Base-by-base conservation (phyloP, 2,329 filamentous ascomycete genomes). In the Colletotrichum costaricense region DNA sequence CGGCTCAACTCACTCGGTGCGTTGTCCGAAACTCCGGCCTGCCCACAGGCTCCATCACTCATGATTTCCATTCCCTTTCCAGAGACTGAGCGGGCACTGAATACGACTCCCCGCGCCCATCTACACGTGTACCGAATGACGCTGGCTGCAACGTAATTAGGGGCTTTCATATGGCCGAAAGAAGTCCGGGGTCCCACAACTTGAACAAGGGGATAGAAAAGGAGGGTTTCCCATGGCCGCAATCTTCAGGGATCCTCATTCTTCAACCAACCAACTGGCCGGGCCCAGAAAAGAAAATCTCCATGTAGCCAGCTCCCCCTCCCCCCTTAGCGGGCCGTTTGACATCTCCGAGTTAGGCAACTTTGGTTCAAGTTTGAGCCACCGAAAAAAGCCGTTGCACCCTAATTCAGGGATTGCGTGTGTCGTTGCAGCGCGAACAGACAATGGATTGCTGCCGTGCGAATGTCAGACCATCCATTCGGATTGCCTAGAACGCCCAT, bases 241-340 rank as follows among this genome's bases (percentile, higher is more conserved):
- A 56, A 60, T 70, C 42, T 52, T 52, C 60, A 72, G 56, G 59
- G 67, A 46, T 46, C 24, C 38, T 64, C 28, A 52, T 65, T 38
- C n/a, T 57, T 58, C 46, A 19, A 14, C 71, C 71, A 70, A 66
- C 67, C 71, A 73, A 33, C 24, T 30, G n/a, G 24, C 12, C 11
- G 24, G 56, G 12, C 7, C 28, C 16, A n/a, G 5, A 22, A 16
- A 28, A 30, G 60, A 54, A 62, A 14, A 58, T 57, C 71, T 62
- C 70, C 66, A 69, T 55, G 54, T 49, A 49, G 42, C 42, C 42
- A 49, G 42, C 42, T 49, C 42, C 8, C 42, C 52, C 9, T 58
- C 69, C 35, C 69, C 69, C 38, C 46, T 60, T 22, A 55, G 28
- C 67, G 70, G 70, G 49, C 70, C 67, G 70, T 62, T 62, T 73